Conservation (phyloP, 441 rosid genomes). For the Viola pubescens region DNA sequence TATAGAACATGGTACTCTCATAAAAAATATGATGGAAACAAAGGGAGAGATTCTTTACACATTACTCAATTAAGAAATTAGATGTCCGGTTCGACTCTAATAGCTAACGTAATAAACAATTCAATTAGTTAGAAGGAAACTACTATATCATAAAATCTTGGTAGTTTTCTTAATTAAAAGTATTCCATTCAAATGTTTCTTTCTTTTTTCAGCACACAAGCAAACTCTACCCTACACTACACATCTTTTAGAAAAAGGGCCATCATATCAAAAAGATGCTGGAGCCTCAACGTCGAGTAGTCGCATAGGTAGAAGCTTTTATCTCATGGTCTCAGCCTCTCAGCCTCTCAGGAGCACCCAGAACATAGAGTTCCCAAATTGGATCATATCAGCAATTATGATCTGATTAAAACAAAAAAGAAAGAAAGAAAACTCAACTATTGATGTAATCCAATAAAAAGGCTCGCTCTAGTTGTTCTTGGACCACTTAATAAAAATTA, state of each 20-base stretch:
- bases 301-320: constrained; percentile 32
- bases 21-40: background rate
- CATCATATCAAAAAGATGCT: background rate
- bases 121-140: too few relatives aligned
- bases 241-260: constrained; percentile 1
- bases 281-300: constrained; percentile 48
- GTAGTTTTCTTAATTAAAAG: background rate
- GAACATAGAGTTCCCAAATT: too few relatives aligned
- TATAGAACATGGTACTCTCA: background rate
- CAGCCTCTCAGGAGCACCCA: too few relatives aligned
- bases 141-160: background rate
- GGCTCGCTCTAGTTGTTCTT: too few relatives aligned
- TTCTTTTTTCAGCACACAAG: too few relatives aligned
- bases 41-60: background rate
- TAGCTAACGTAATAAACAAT: too few relatives aligned
- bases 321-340: too few relatives aligned
- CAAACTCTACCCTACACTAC: background rate
- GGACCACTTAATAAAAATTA: too few relatives aligned
- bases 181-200: background rate
- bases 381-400: too few relatives aligned
- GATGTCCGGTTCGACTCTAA: background rate
- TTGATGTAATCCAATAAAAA: too few relatives aligned
- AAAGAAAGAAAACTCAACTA: too few relatives aligned
- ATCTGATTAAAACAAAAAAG: too few relatives aligned
- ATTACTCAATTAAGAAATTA: background rate